These are phyloP conservation scores for Sisymbrium irio DNA, from an alignment of 345 rosid species.

Conservation along the genomic window DNA sequence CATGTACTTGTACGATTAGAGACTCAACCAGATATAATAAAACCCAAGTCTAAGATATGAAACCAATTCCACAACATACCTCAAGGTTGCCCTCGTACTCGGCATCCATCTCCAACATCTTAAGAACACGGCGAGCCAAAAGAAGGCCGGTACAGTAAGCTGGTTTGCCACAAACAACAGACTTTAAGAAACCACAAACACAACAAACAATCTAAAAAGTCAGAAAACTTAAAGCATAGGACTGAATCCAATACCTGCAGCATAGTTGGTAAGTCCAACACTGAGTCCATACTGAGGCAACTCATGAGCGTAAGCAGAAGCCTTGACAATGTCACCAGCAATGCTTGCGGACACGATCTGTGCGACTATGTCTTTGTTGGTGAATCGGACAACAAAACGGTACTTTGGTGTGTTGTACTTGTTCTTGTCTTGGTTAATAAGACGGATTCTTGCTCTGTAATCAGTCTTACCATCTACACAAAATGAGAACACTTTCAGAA, in stretches of 20 bases:
- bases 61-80: conserved; percentile 29
- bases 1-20: background rate
- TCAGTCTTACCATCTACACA: conserved; percentile 71
- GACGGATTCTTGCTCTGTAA: conserved; percentile 66
- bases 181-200: background rate
- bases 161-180: background rate
- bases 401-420: conserved; percentile 76
- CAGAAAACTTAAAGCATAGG: background rate
- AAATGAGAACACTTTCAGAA: background rate
- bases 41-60: no score
- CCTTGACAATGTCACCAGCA: conserved; percentile 58
- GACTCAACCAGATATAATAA: no score
- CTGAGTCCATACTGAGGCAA: conserved; percentile 60
- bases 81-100: conserved; percentile 68
- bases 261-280: conserved; percentile 73
- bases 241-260: conserved; percentile 49
- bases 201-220: background rate
- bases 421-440: conserved; percentile 70
- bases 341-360: conserved; percentile 55
- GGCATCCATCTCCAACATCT: conserved; percentile 62
- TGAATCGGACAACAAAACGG: conserved; percentile 63
- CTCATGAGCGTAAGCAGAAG: conserved; percentile 68
- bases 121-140: conserved; percentile 68
- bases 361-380: conserved; percentile 63
- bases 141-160: conserved; percentile 79